Conservation (phyloP, 805 yeast genomes). For the Wilhelminamyces savonicus region DNA sequence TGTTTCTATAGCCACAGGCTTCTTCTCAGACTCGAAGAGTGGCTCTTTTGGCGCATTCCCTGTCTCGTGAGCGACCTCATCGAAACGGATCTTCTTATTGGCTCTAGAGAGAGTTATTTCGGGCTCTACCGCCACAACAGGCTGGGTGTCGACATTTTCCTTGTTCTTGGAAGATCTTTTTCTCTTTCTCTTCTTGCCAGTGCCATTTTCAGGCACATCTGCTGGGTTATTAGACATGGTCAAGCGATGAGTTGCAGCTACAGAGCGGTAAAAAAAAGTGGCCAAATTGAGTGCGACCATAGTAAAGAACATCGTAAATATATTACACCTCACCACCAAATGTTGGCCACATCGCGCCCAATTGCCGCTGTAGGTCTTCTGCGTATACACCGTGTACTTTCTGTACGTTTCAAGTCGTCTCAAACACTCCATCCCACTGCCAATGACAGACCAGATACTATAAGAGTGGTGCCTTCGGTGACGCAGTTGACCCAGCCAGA, state of each 20-base stretch:
- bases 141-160: slow-evolving; percentile 1
- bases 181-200: slow-evolving; percentile 19
- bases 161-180: slow-evolving; percentile 21
- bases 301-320: no score
- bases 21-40: neutral
- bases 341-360: no score
- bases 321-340: no score
- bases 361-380: no score
- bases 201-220: slow-evolving; percentile 3
- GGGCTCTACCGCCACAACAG: slow-evolving; percentile 2
- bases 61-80: slow-evolving; percentile 5
- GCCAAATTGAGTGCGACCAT: no score
- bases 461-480: no score
- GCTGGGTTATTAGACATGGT: slow-evolving; percentile 8
- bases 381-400: neutral
- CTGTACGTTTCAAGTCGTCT: slow-evolving; percentile 5
- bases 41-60: neutral
- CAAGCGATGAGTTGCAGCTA: no score
- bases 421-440: neutral
- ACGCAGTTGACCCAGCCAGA: slow-evolving; percentile 16
- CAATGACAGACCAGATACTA: slow-evolving; percentile 1
- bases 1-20: neutral
- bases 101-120: slow-evolving; percentile 9
- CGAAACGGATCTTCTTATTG: slow-evolving; percentile 21
- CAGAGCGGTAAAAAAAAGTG: no score